Evolutionary conservation across 2,329 filamentous ascomycete genomes (phyloP).

Genomic region (Thelonectria blattea): DNA sequence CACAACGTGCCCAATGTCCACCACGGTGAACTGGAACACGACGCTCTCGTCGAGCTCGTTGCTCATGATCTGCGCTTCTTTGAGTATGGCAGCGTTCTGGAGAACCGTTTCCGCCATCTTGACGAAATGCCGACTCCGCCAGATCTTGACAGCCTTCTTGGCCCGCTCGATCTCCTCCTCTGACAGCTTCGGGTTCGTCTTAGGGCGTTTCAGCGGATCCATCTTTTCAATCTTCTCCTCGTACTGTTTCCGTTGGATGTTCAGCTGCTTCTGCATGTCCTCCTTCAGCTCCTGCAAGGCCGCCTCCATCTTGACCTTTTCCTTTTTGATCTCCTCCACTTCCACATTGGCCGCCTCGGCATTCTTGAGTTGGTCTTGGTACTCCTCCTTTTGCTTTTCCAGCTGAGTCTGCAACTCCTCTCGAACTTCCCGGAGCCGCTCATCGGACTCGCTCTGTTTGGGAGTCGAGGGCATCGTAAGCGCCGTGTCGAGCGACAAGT

Average conservation of each 20-base stretch:
- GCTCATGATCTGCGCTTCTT: slow-evolving; percentile 98
- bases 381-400: slow-evolving; percentile 85
- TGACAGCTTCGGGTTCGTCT: slow-evolving; percentile 68
- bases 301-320: slow-evolving; percentile 86
- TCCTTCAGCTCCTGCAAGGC: slow-evolving; percentile 78
- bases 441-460: slow-evolving; percentile 76
- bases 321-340: slow-evolving; percentile 80
- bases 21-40: slow-evolving; percentile 91
- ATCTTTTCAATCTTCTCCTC: slow-evolving; percentile 83
- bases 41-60: slow-evolving; percentile 93
- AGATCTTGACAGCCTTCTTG: slow-evolving; percentile 70
- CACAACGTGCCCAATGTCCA: slow-evolving; percentile 85
- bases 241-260: slow-evolving; percentile 82
- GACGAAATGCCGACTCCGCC: slow-evolving; percentile 86
- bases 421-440: slow-evolving; percentile 73
- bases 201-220: slow-evolving; percentile 66
- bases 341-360: slow-evolving; percentile 79
- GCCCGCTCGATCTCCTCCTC: slow-evolving; percentile 76
- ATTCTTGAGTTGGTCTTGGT: slow-evolving; percentile 75
- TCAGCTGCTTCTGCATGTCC: slow-evolving; percentile 87
- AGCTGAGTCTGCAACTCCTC: slow-evolving; percentile 86
- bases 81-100: slow-evolving; percentile 84
- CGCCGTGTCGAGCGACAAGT: slow-evolving; percentile 92
- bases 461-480: slow-evolving; percentile 95
- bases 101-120: slow-evolving; percentile 92